Evolutionary conservation across 768 basidiomycete genomes (phyloP).

Genomic region (Chalciporus sphaerocephalus): DNA sequence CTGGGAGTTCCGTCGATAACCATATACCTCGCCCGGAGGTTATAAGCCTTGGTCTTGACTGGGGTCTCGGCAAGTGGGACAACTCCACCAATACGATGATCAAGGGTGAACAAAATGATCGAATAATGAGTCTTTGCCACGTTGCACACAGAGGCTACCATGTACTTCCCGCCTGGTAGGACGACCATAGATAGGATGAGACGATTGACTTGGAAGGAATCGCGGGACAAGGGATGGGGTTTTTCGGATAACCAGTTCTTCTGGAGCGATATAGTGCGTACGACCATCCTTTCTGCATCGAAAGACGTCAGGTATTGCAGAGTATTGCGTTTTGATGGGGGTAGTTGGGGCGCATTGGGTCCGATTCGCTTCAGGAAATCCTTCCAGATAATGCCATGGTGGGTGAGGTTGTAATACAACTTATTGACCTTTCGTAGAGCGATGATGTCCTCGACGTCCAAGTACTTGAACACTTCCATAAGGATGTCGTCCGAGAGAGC

Average conservation of each 20-base stretch:
- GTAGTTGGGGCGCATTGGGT: slow-evolving; percentile 56
- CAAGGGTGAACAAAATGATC: slow-evolving; percentile 52
- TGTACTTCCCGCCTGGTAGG: slow-evolving; percentile 64
- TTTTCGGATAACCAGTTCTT: slow-evolving; percentile 50
- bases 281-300: slow-evolving; percentile 54
- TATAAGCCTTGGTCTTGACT: slow-evolving; percentile 49
- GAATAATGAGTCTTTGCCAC: slow-evolving; percentile 41
- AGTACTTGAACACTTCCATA: slow-evolving; percentile 34
- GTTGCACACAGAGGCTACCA: slow-evolving; percentile 57
- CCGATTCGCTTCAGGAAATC: slow-evolving; percentile 51
- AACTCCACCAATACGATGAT: slow-evolving; percentile 42
- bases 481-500: slow-evolving; percentile 37
- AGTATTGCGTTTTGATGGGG: slow-evolving; percentile 51
- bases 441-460: slow-evolving; percentile 38
- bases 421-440: slow-evolving; percentile 51
- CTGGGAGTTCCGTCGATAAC: slow-evolving; percentile 40
- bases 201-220: slow-evolving; percentile 29
- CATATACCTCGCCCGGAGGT: slow-evolving; percentile 60
- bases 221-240: slow-evolving; percentile 30
- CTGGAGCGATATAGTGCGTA: slow-evolving; percentile 55
- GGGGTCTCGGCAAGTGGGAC: slow-evolving; percentile 47
- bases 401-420: slow-evolving; percentile 57
- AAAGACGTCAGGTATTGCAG: slow-evolving; percentile 30
- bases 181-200: slow-evolving; percentile 51
- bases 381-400: slow-evolving; percentile 68